Percentiles rank a stretch among this genome's conserved stretches.
phyloP scores from a whole-genome alignment of 2,329 filamentous ascomycete species.

The Juglanconis oblonga region DNA sequence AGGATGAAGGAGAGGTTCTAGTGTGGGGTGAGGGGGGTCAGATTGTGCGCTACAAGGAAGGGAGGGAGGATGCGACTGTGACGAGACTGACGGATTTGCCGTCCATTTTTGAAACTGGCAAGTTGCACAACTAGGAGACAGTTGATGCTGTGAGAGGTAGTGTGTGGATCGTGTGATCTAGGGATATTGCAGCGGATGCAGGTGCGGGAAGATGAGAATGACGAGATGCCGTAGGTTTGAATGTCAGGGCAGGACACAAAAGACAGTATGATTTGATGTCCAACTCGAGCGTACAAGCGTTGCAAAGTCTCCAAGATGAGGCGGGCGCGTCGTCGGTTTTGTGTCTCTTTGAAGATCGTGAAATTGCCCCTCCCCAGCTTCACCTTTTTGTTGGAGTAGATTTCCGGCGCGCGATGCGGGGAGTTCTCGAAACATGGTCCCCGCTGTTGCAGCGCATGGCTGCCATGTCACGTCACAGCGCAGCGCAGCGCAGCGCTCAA shows the following conservation, averaged over 20 bases:
- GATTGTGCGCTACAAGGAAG: background rate
- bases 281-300: background rate
- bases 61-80: background rate
- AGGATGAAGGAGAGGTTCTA: constrained; percentile 85
- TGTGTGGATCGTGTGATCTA: background rate
- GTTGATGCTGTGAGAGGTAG: background rate
- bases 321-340: background rate
- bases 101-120: constrained; percentile 21
- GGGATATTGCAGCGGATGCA: background rate
- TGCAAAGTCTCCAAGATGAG: background rate
- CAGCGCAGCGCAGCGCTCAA: constrained; percentile 20
- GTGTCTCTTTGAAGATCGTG: background rate
- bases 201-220: background rate
- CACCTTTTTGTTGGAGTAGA: background rate
- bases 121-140: background rate
- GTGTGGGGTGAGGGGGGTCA: background rate
- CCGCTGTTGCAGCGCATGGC: background rate
- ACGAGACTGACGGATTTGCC: constrained; percentile 28
- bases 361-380: background rate
- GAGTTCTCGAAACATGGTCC: background rate
- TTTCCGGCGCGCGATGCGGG: background rate
- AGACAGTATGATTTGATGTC: background rate
- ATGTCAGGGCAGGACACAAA: too few relatives aligned
- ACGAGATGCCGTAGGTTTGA: background rate
- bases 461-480: background rate